Evolutionary conservation across 768 basidiomycete species (phyloP).

Genomic region (Termitomyces sp.): DNA sequence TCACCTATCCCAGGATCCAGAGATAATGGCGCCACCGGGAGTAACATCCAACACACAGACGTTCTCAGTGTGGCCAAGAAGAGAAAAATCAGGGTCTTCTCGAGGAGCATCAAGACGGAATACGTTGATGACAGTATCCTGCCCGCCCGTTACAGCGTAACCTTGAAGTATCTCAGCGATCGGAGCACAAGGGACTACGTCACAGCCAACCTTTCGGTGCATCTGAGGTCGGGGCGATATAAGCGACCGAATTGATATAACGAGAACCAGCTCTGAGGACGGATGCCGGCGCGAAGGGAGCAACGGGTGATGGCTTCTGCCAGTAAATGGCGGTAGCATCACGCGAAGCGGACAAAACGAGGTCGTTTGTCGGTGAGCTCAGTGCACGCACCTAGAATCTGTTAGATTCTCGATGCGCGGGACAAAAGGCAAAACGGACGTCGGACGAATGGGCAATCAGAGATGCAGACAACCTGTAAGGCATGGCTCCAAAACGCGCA

Average conservation of each 20-base stretch:
- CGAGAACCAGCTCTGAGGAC: constrained; percentile 64
- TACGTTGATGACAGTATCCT: constrained; percentile 84
- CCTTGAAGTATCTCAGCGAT: constrained; percentile 44
- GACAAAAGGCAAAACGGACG: constrained; percentile 41
- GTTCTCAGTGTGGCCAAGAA: constrained; percentile 89
- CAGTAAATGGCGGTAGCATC: constrained; percentile 90
- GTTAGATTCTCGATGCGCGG: constrained; percentile 13
- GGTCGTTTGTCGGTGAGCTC: constrained; percentile 66
- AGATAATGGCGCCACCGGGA: constrained; percentile 72
- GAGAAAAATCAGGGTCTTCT: constrained; percentile 75
- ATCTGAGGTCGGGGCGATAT: constrained; percentile 63
- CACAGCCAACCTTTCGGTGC: constrained; percentile 61
- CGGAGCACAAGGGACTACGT: constrained; percentile 13
- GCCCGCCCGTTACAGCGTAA: constrained; percentile 82
- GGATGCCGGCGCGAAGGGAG: constrained; percentile 49
- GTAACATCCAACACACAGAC: constrained; percentile 81
- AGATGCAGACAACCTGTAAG: constrained; percentile 76
- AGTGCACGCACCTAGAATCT: constrained; percentile 75
- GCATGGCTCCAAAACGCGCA: constrained; percentile 35
- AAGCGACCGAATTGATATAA: constrained; percentile 80
- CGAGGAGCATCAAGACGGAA: constrained; percentile 58
- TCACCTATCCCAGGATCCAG: constrained; percentile 97
- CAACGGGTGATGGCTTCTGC: constrained; percentile 48
- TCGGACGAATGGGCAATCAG: constrained; percentile 69
- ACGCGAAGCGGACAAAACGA: constrained; percentile 87